Evolutionary conservation across 2,329 filamentous ascomycete genomes (phyloP).

Genomic region (Venturia nashicola): DNA sequence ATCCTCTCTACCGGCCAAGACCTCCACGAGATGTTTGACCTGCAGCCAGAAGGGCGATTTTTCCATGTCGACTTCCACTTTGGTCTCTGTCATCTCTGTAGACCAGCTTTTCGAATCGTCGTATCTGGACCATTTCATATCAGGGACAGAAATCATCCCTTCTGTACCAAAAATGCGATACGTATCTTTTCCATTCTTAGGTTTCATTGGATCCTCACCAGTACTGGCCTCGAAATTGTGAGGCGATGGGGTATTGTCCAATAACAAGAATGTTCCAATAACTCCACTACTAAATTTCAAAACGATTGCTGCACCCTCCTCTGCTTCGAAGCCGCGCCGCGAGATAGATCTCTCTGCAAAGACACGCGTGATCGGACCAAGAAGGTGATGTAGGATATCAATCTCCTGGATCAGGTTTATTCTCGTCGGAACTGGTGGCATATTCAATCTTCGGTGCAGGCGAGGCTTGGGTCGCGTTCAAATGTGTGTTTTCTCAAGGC

Average conservation of each 20-base stretch:
- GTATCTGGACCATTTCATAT: constrained; percentile 39
- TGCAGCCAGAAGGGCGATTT: constrained; percentile 41
- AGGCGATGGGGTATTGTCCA: constrained; percentile 38
- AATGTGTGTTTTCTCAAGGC: background rate
- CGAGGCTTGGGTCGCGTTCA: background rate
- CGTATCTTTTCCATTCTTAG: constrained; percentile 30
- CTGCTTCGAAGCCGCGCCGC: constrained; percentile 35
- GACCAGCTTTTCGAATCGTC: constrained; percentile 29
- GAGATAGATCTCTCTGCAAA: constrained; percentile 36
- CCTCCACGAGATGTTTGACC: constrained; percentile 37
- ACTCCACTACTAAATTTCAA: constrained; percentile 41
- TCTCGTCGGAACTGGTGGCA: constrained; percentile 12
- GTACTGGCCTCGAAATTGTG: constrained; percentile 46
- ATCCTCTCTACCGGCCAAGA: constrained; percentile 30
- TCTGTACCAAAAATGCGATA: constrained; percentile 45
- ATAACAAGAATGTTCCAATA: constrained; percentile 45
- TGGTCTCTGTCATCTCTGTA: constrained; percentile 22
- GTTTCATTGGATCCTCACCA: constrained; percentile 45
- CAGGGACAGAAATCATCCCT: constrained; percentile 40
- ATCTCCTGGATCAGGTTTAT: constrained; percentile 51
- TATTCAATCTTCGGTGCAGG: background rate
- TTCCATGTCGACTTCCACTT: constrained; percentile 18
- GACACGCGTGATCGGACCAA: constrained; percentile 40
- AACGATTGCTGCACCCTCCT: constrained; percentile 45
- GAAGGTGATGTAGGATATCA: constrained; percentile 44